Conservation (phyloP, 352 stramenopile genomes). For the Thalassiosira hispida region DNA sequence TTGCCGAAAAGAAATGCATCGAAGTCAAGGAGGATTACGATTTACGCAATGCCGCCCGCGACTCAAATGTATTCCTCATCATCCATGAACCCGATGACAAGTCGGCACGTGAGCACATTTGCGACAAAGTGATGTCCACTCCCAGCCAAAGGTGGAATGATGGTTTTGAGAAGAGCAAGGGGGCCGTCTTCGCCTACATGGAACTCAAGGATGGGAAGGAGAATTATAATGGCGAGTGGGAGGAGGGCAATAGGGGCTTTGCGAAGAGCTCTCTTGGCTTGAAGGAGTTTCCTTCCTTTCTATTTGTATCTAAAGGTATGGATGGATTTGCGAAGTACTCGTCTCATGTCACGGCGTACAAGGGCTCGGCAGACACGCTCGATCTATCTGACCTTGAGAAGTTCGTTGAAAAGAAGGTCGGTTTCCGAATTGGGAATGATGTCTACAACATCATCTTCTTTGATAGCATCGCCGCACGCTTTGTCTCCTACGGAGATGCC, state of each 20-base stretch:
- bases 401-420: slow-evolving; percentile 45
- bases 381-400: slow-evolving; percentile 36
- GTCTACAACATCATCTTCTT: slow-evolving; percentile 63
- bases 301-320: slow-evolving; percentile 51
- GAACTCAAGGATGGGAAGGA: slow-evolving; percentile 39
- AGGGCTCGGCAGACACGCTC: slow-evolving; percentile 11
- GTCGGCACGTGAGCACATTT: slow-evolving; percentile 30
- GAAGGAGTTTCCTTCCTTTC: slow-evolving; percentile 37
- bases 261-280: slow-evolving; percentile 37
- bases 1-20: slow-evolving; percentile 35
- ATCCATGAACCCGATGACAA: slow-evolving; percentile 23
- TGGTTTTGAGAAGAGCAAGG: slow-evolving; percentile 13
- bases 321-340: slow-evolving; percentile 42
- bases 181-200: slow-evolving; percentile 44
- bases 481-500: slow-evolving; percentile 51
- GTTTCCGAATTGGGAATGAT: slow-evolving; percentile 49
- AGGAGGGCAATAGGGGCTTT: slow-evolving; percentile 43
- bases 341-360: slow-evolving; percentile 38
- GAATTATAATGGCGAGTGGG: slow-evolving; percentile 26
- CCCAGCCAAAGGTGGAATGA: slow-evolving; percentile 18
- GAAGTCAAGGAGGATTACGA: slow-evolving; percentile 54
- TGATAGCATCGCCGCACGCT: slow-evolving; percentile 48
- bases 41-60: slow-evolving; percentile 34
- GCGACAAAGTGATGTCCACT: slow-evolving; percentile 39
- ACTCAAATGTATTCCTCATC: slow-evolving; percentile 55